Evolutionary conservation across 768 basidiomycete species (phyloP).

Genomic region (Dendrothele bispora): DNA sequence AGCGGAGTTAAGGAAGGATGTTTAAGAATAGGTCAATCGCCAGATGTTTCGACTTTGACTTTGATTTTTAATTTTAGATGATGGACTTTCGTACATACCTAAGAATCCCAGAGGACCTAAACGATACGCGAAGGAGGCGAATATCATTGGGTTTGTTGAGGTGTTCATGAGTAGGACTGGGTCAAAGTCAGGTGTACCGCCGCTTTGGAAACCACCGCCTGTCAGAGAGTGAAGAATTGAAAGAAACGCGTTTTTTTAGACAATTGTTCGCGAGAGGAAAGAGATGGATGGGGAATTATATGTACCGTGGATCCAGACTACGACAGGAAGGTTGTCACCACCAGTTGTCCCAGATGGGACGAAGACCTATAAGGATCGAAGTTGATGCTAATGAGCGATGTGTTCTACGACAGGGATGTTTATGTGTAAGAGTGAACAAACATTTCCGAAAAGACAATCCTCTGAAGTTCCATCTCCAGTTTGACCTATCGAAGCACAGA

Average conservation of each 20-base stretch:
- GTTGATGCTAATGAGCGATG: too few relatives aligned
- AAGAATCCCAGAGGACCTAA: slow-evolving; percentile 43
- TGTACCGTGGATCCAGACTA: slow-evolving; percentile 44
- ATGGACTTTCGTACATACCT: too few relatives aligned
- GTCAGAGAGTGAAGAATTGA: too few relatives aligned
- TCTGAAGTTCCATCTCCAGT: slow-evolving; percentile 34
- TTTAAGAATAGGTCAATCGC: too few relatives aligned
- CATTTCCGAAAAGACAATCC: slow-evolving; percentile 46
- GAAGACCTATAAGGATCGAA: slow-evolving; percentile 13
- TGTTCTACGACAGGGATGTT: too few relatives aligned
- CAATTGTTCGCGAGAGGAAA: too few relatives aligned
- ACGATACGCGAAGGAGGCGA: slow-evolving; percentile 43
- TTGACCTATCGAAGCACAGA: too few relatives aligned
- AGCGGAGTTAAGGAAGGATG: not conserved
- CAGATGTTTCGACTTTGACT: too few relatives aligned
- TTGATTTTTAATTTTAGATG: too few relatives aligned
- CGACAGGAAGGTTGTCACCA: slow-evolving; percentile 22
- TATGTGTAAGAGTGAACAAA: slow-evolving; percentile 17
- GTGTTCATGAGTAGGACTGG: slow-evolving; percentile 32
- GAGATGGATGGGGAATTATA: too few relatives aligned
- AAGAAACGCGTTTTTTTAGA: too few relatives aligned
- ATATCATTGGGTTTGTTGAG: slow-evolving; percentile 33
- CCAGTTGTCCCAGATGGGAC: slow-evolving; percentile 12
- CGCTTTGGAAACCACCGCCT: slow-evolving; percentile 44
- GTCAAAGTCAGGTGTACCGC: slow-evolving; percentile 30